A percentile compares a stretch with the other conserved stretches of the same genome.
These are phyloP conservation scores for Rhodotorula sphaerocarpa DNA, from an alignment of 768 basidiomycete genomes.

Conservation along the genomic window DNA sequence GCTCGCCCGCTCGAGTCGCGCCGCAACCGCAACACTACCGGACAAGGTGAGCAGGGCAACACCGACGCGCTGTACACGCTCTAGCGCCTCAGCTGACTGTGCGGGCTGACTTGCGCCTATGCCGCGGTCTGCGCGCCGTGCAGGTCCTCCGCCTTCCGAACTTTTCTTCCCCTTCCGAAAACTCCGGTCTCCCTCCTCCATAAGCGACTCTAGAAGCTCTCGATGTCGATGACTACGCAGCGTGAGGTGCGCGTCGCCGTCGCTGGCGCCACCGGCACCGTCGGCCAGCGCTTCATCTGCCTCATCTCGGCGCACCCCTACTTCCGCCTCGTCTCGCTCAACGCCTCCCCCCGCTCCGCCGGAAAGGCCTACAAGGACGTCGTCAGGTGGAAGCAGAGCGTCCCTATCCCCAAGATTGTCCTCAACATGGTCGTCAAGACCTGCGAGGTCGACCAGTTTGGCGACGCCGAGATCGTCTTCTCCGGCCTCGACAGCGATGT, in stretches of 20 bases:
- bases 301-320: constrained; percentile 81
- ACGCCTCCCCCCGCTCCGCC: constrained; percentile 79
- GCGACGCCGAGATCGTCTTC: constrained; percentile 77
- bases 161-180: not conserved
- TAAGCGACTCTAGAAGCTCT: too few species aligned
- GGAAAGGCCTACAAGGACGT: constrained; percentile 69
- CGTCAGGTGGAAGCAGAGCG: constrained; percentile 74
- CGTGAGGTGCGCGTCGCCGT: constrained; percentile 54
- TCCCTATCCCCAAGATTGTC: constrained; percentile 61
- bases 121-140: too few species aligned
- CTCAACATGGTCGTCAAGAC: constrained; percentile 60
- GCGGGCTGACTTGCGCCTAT: too few species aligned
- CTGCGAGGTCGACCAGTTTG: constrained; percentile 69
- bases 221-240: constrained; percentile 20
- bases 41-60: too few species aligned
- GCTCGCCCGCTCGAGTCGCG: too few species aligned
- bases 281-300: constrained; percentile 57
- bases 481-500: constrained; percentile 93
- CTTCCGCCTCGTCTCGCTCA: constrained; percentile 76
- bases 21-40: too few species aligned
- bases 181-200: not conserved
- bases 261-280: constrained; percentile 64
- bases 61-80: too few species aligned
- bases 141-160: not conserved
- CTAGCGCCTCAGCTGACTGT: too few species aligned